These are phyloP conservation scores for Vinca minor DNA, from an alignment of 257 asterid genomes.

Conservation along the genomic window DNA sequence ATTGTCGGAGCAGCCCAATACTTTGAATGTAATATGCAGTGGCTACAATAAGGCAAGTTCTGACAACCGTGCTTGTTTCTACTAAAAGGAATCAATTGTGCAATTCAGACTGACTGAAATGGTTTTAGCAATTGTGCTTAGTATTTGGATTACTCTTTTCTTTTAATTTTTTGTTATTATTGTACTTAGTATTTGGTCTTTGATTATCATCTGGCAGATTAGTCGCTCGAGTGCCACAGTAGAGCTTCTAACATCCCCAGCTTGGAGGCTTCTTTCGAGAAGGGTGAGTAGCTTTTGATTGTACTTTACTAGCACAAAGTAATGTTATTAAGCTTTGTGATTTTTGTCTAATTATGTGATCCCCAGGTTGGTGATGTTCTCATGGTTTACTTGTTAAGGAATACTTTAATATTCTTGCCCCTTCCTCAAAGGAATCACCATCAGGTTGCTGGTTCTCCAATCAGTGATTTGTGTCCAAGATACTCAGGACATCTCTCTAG, in stretches of 20 bases:
- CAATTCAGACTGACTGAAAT: neutral
- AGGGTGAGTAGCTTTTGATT: slow-evolving; percentile 38
- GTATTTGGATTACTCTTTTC: neutral
- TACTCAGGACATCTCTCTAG: slow-evolving; percentile 17
- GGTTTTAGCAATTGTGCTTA: too few species aligned
- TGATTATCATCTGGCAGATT: slow-evolving; percentile 25
- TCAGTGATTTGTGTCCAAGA: slow-evolving; percentile 35
- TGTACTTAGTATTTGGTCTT: neutral
- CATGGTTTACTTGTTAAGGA: slow-evolving; percentile 54
- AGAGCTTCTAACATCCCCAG: slow-evolving; percentile 47
- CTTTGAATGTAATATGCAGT: slow-evolving; percentile 51
- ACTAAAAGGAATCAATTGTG: neutral
- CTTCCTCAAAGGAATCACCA: slow-evolving; percentile 45
- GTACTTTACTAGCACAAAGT: slow-evolving; percentile 3
- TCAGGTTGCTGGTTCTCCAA: slow-evolving; percentile 69
- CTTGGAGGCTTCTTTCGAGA: slow-evolving; percentile 52
- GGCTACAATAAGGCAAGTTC: slow-evolving; percentile 48
- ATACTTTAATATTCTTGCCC: slow-evolving; percentile 62
- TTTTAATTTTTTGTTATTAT: neutral
- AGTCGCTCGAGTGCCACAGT: slow-evolving; percentile 40
- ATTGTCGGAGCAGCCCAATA: slow-evolving; percentile 26
- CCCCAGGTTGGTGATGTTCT: slow-evolving; percentile 71
- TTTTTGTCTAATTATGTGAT: slow-evolving; percentile 15
- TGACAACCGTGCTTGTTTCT: neutral
- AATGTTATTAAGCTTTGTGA: slow-evolving; percentile 9